These are phyloP conservation scores for Chamaenerion angustifolium DNA, from an alignment of 345 rosid species.

Conservation along the genomic window DNA sequence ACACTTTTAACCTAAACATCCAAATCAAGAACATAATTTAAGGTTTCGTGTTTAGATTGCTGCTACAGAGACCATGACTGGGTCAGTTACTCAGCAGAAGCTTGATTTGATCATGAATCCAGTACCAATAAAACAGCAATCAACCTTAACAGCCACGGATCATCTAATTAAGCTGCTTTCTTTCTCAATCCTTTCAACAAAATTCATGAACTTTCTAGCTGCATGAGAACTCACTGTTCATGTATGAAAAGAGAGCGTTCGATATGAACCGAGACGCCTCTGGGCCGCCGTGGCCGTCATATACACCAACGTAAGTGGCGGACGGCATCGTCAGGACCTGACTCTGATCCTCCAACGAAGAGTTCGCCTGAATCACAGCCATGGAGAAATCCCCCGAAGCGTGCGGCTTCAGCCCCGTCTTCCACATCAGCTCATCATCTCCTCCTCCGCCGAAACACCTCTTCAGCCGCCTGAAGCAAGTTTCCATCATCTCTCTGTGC, in stretches of 20 bases:
- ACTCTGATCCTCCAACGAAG: slow-evolving; percentile 48
- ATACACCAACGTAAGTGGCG: slow-evolving; percentile 49
- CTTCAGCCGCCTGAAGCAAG: slow-evolving; percentile 23
- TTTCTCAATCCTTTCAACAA: background rate
- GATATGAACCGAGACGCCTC: slow-evolving; percentile 50
- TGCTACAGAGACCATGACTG: too few species aligned
- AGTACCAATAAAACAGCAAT: too few species aligned
- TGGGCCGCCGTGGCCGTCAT: slow-evolving; percentile 69
- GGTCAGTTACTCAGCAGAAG: too few species aligned
- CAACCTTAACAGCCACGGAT: too few species aligned
- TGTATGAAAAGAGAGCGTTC: slow-evolving; percentile 28
- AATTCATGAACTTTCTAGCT: background rate
- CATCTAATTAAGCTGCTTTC: too few species aligned
- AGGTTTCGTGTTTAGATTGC: too few species aligned
- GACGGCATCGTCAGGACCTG: slow-evolving; percentile 54
- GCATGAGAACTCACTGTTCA: slow-evolving; percentile 20
- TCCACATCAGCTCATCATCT: slow-evolving; percentile 36
- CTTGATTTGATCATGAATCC: too few species aligned
- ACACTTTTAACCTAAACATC: too few species aligned
- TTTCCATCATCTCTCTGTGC: slow-evolving; percentile 14
- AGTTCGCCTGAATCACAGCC: slow-evolving; percentile 54
- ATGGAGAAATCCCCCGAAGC: slow-evolving; percentile 50
- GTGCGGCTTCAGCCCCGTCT: slow-evolving; percentile 40
- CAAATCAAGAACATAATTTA: too few species aligned
- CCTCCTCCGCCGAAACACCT: slow-evolving; percentile 29